phyloP scores from a whole-genome alignment of 1,284 basidiomycete species.

The Phellopilus nigrolimitatus region DNA sequence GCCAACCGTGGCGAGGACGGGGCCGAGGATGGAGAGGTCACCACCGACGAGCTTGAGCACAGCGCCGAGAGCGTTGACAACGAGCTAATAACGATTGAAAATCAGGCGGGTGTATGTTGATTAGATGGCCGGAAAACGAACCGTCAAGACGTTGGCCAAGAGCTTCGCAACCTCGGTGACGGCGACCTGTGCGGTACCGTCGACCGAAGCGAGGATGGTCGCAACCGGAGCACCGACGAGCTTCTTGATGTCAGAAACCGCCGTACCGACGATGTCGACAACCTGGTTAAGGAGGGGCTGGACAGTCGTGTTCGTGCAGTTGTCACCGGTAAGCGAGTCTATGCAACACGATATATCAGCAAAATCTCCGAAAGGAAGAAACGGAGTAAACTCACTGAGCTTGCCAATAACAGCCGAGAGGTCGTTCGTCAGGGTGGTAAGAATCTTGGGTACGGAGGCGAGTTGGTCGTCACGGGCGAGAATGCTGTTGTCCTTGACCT shows the following conservation, averaged over 20 bases:
- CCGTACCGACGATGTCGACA: slow-evolving; percentile 29
- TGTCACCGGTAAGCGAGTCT: slow-evolving; percentile 31
- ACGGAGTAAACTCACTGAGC: slow-evolving; percentile 29
- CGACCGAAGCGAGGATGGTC: slow-evolving; percentile 31
- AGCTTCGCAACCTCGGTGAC: slow-evolving; percentile 30
- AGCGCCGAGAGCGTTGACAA: slow-evolving; percentile 35
- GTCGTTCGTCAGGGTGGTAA: slow-evolving; percentile 24
- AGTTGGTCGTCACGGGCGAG: background rate
- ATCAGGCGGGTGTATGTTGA: background rate
- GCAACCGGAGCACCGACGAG: slow-evolving; percentile 31
- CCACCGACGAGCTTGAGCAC: slow-evolving; percentile 32
- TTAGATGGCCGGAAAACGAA: slow-evolving; percentile 20
- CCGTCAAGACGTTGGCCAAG: slow-evolving; percentile 28
- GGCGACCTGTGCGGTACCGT: slow-evolving; percentile 28
- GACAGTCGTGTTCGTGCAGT: slow-evolving; percentile 31
- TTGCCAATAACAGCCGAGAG: slow-evolving; percentile 26
- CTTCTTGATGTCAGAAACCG: slow-evolving; percentile 30
- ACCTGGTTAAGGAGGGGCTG: slow-evolving; percentile 29
- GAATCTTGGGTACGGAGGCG: slow-evolving; percentile 26
- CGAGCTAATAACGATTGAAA: slow-evolving; percentile 22
- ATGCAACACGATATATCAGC: slow-evolving; percentile 11
- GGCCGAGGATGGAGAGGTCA: slow-evolving; percentile 26
- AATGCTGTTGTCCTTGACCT: background rate
- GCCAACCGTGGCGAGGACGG: slow-evolving; percentile 29
- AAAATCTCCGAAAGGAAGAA: background rate